Evolutionary conservation across 2,329 filamentous ascomycete species (phyloP).

Genomic region (Fusarium scirpi): DNA sequence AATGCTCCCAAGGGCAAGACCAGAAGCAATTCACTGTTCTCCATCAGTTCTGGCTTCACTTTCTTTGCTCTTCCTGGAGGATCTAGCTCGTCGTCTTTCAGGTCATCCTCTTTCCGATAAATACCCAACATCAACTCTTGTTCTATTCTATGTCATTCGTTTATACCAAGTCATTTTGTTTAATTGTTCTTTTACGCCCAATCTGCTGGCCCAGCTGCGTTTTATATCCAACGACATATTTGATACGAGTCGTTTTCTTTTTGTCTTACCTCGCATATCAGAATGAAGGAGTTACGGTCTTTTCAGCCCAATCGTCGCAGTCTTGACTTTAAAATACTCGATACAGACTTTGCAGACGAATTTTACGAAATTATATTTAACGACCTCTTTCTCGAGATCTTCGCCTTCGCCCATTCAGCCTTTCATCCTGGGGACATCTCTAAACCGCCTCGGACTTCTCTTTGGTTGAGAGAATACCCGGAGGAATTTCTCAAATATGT

Average conservation of each 20-base stretch:
- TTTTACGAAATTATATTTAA: constrained; percentile 42
- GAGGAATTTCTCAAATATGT: constrained; percentile 45
- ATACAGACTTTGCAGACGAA: constrained; percentile 34
- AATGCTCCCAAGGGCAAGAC: constrained; percentile 39
- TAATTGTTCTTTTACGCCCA: constrained; percentile 4
- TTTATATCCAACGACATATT: not conserved
- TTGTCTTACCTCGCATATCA: constrained; percentile 6
- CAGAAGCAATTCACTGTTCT: constrained; percentile 44
- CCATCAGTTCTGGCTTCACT: constrained; percentile 48
- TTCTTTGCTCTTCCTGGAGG: constrained; percentile 45
- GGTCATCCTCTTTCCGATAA: constrained; percentile 47
- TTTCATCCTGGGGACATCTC: constrained; percentile 33
- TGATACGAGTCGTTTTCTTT: not conserved
- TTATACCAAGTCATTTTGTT: constrained; percentile 23
- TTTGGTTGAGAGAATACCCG: constrained; percentile 44
- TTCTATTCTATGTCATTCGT: constrained; percentile 33
- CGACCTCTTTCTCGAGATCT: constrained; percentile 43
- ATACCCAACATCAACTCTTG: constrained; percentile 5
- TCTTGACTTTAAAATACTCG: constrained; percentile 29
- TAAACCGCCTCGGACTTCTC: constrained; percentile 16
- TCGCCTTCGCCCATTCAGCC: constrained; percentile 30
- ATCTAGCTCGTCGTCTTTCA: constrained; percentile 38
- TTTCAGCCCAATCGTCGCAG: constrained; percentile 33
- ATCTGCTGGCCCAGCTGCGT: not conserved
- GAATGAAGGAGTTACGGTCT: constrained; percentile 32